Evolutionary conservation across 495 filamentous ascomycete genomes (phyloP), one percentile per base, ranked within the genome.

Genomic region (Penicillium canescens): DNA sequence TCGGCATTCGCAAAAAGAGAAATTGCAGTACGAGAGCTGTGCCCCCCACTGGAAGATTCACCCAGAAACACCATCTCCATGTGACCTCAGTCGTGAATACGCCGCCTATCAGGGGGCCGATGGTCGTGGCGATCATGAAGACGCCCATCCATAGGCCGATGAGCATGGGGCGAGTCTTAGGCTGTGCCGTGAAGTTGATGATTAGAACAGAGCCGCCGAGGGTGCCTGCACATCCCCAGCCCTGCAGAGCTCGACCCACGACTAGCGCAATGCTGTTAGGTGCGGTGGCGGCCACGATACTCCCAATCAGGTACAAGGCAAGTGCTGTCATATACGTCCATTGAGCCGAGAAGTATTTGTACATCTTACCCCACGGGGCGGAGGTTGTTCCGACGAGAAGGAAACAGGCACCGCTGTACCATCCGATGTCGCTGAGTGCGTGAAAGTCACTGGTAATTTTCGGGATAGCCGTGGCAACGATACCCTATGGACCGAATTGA

Each of bases 281-380:
- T 67, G 41, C 74, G 65, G 13, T 54, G 67, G 36, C 58, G 63
- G 36, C 37, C 16, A 68, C 60, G 39, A 88, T 67, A 46, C 78
- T 83, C 24, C 90, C 89, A 28, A 90, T 34, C 56, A 91, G 89
- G 65, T 92, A 92, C 59, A 93, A 67, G 49, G 65, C 64, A 54
- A 92, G 83, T 44, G 83, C 78, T 12, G 65, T 46, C 4, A 92
- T 68, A 67, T 82, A 72, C 4, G 60, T 59, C 24, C 45, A 21
- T 67, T 84, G 85, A 38, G 82, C 60, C 20, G 56, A 62, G 59
- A 82, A 81, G 61, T 76, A 77, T 46, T 75, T 81, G 71, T 81
- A 83, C 2, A 70, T 56, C 31, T 78, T 79, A 23, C 82, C 82
- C 61, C 74, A 82, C 14, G 2, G 63, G 57, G 2, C 80, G 75